These are phyloP conservation scores for Amphibolis antarctica DNA, from an alignment of 106 monocot species.

Conservation along the genomic window DNA sequence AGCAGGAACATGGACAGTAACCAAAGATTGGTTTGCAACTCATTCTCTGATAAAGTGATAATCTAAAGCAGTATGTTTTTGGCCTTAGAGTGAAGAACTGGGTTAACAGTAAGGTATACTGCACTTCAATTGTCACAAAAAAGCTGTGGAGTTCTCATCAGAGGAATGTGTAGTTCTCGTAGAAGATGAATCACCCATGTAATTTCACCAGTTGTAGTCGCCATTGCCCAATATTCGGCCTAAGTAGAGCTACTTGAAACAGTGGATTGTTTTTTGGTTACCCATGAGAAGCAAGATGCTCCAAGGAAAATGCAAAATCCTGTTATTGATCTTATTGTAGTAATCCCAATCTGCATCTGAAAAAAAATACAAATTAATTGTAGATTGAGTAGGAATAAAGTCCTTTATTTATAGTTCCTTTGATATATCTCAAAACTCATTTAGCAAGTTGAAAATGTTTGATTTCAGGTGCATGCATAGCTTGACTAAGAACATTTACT, in stretches of 20 bases:
- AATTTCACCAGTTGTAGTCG: not conserved
- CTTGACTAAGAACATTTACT: not conserved
- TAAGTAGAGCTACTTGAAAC: not conserved
- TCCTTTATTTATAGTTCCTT: not conserved
- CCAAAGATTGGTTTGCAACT: not conserved
- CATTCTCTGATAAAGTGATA: not conserved
- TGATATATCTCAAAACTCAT: not conserved
- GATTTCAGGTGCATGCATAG: not conserved
- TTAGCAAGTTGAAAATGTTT: not conserved
- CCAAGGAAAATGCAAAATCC: not conserved
- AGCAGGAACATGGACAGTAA: not conserved
- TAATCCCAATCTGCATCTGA: not conserved
- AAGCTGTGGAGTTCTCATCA: not conserved
- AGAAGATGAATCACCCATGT: not conserved
- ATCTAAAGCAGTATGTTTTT: not conserved
- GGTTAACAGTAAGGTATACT: not conserved
- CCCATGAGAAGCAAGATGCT: not conserved
- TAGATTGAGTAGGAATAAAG: not conserved
- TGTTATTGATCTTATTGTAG: not conserved
- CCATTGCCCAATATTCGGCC: not conserved
- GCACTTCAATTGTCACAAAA: not conserved
- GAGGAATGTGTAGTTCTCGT: not conserved
- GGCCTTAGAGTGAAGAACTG: not conserved
- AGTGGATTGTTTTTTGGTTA: not conserved
- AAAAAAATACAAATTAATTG: not conserved